Percentiles rank a stretch among this genome's conserved stretches.
phyloP scores from a whole-genome alignment of 352 stramenopile species.

The Globisporangium yorkense region DNA sequence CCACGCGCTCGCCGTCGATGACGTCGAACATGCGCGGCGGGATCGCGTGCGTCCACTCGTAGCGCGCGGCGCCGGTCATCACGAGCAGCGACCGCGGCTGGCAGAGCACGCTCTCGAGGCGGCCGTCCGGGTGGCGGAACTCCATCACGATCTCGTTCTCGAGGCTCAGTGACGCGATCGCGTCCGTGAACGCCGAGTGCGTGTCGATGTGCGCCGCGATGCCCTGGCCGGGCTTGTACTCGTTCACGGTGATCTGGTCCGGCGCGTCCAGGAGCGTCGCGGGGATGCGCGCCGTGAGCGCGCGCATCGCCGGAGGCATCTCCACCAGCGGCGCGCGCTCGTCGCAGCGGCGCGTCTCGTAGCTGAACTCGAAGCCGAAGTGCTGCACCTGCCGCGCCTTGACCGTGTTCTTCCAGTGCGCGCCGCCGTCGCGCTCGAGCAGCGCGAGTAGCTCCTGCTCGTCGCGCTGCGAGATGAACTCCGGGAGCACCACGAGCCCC shows the following conservation, averaged over 20 bases:
- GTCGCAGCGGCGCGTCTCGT: slow-evolving; percentile 71
- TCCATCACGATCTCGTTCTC: slow-evolving; percentile 83
- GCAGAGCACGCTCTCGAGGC: slow-evolving; percentile 57
- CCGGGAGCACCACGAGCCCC: slow-evolving; percentile 46
- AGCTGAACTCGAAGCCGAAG: slow-evolving; percentile 87
- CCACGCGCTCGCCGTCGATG: slow-evolving; percentile 65
- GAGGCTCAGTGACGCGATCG: slow-evolving; percentile 77
- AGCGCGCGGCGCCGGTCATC: slow-evolving; percentile 78
- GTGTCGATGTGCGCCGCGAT: slow-evolving; percentile 88
- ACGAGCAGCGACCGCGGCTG: slow-evolving; percentile 72
- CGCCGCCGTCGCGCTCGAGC: slow-evolving; percentile 50
- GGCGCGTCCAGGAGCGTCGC: slow-evolving; percentile 53
- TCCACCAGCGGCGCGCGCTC: slow-evolving; percentile 33
- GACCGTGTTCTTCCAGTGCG: slow-evolving; percentile 63
- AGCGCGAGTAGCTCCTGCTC: slow-evolving; percentile 45
- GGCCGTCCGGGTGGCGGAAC: slow-evolving; percentile 60
- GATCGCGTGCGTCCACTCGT: slow-evolving; percentile 88
- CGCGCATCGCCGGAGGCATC: slow-evolving; percentile 36
- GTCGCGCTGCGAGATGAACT: slow-evolving; percentile 63
- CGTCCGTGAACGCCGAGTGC: slow-evolving; percentile 81
- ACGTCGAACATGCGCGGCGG: slow-evolving; percentile 78
- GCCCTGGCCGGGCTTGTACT: slow-evolving; percentile 85
- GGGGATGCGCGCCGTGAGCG: slow-evolving; percentile 49
- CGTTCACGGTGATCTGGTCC: slow-evolving; percentile 85
- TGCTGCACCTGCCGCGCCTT: slow-evolving; percentile 84